phyloP scores from a whole-genome alignment of 345 rosid genomes.

The Salix brachista region DNA sequence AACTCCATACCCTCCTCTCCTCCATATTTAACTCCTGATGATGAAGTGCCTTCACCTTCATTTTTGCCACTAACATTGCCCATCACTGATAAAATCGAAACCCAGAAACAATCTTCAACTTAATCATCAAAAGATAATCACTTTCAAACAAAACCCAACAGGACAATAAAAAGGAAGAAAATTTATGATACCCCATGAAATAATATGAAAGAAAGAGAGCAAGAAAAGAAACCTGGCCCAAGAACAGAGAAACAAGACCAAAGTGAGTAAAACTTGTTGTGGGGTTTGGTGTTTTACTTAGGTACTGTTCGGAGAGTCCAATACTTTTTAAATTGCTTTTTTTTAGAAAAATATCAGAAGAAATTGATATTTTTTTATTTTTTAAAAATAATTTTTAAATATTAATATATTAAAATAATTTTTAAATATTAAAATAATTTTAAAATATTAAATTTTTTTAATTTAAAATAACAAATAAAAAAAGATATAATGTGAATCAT shows the following conservation, averaged over 20 bases:
- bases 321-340: too few relatives aligned
- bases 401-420: too few relatives aligned
- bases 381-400: too few relatives aligned
- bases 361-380: too few relatives aligned
- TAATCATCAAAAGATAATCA: neutral
- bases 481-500: too few relatives aligned
- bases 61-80: constrained; percentile 59
- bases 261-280: neutral
- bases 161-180: neutral
- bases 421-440: too few relatives aligned
- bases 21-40: constrained; percentile 21
- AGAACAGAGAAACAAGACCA: constrained; percentile 7
- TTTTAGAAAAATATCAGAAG: too few relatives aligned
- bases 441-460: too few relatives aligned
- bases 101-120: constrained; percentile 20
- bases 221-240: constrained; percentile 12
- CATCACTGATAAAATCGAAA: constrained; percentile 38
- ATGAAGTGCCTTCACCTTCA: constrained; percentile 43
- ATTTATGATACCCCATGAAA: neutral
- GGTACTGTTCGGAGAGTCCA: too few relatives aligned
- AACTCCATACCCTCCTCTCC: constrained; percentile 27
- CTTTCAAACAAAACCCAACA: neutral
- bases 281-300: constrained; percentile 17
- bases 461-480: too few relatives aligned
- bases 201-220: neutral